These are phyloP conservation scores for Diaporthe capsici DNA, from an alignment of 2,329 filamentous ascomycete species.

Conservation along the genomic window DNA sequence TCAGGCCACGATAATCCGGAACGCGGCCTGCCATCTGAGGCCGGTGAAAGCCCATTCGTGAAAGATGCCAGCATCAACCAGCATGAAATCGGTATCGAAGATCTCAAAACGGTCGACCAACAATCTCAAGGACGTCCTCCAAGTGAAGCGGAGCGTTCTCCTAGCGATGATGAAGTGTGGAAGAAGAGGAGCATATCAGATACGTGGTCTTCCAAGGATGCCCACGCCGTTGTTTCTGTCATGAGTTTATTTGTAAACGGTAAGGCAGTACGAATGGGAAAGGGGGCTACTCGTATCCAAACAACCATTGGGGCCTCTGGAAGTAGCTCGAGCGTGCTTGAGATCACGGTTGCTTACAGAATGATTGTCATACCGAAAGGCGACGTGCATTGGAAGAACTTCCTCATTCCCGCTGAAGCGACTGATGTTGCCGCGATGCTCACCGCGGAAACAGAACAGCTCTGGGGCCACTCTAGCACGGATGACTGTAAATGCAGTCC, in stretches of 20 bases:
- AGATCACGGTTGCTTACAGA: conserved; percentile 25
- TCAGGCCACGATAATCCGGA: too few species aligned
- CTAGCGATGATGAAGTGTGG: background rate
- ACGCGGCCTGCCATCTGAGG: too few species aligned
- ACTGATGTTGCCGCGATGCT: conserved; percentile 14
- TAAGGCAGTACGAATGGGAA: background rate
- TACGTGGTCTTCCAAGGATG: background rate
- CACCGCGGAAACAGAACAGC: background rate
- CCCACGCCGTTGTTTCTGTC: background rate
- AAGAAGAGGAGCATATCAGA: background rate
- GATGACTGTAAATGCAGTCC: background rate
- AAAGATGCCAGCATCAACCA: too few species aligned
- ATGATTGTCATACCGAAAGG: background rate
- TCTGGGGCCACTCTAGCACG: background rate
- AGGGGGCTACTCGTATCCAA: background rate
- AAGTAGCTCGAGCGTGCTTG: background rate
- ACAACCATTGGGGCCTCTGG: background rate
- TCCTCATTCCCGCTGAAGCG: background rate
- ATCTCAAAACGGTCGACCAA: background rate
- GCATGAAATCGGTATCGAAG: too few species aligned
- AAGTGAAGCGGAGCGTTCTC: background rate
- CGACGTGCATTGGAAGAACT: conserved; percentile 13
- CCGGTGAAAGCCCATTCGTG: too few species aligned
- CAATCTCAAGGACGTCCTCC: background rate
- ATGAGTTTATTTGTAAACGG: conserved; percentile 17